These are phyloP conservation scores for Vigna reflexopilosa DNA, from an alignment of 306 rosid species.

Conservation along the genomic window DNA sequence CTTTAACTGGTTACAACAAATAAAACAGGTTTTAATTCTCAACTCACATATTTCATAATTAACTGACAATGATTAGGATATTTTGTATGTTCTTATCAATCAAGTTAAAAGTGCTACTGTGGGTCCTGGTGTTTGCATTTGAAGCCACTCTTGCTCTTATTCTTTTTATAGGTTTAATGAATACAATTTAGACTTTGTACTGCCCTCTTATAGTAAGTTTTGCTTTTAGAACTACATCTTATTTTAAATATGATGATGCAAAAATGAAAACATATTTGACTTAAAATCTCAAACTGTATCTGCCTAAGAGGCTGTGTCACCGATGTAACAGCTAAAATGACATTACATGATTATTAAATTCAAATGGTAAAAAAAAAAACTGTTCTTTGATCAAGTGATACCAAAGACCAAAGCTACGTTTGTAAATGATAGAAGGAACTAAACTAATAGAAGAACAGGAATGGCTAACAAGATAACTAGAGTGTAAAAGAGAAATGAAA, in stretches of 20 bases:
- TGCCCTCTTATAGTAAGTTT: not conserved
- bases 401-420: no score
- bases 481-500: no score
- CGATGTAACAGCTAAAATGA: not conserved
- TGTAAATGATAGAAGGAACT: no score
- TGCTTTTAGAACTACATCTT: not conserved
- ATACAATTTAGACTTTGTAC: constrained; percentile 2
- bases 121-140: constrained; percentile 34
- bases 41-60: constrained; percentile 1
- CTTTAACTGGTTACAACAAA: not conserved
- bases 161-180: constrained; percentile 9
- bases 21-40: not conserved
- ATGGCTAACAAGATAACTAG: no score
- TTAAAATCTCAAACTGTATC: not conserved
- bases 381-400: no score
- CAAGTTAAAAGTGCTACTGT: constrained; percentile 14
- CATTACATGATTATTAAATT: no score
- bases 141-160: not conserved
- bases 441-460: no score
- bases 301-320: no score
- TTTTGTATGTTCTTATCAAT: constrained; percentile 1
- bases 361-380: no score
- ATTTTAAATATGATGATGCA: not conserved
- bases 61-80: not conserved
- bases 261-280: not conserved